phyloP scores from a whole-genome alignment of 345 rosid genomes.

The Rhodamnia rubescens region DNA sequence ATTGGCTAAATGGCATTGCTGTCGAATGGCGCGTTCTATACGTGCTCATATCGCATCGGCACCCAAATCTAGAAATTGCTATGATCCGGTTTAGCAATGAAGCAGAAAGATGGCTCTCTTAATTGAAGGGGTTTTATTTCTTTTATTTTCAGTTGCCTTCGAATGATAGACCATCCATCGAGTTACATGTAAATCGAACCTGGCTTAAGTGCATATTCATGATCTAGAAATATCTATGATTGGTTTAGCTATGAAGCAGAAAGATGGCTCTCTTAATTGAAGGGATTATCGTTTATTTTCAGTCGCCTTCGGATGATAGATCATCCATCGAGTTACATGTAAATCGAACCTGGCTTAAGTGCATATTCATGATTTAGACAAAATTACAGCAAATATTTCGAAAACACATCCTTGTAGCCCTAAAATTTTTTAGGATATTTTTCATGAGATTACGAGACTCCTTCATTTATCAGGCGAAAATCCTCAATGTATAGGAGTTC shows the following conservation, averaged over 20 bases:
- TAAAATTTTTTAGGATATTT: not conserved
- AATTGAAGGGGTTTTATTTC: accelerated
- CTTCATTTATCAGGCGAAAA: not conserved
- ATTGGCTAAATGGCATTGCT: not conserved
- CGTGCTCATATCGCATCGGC: accelerated
- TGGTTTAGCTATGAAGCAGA: accelerated
- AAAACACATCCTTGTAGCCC: accelerated
- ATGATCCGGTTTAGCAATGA: accelerated
- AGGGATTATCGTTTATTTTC: not conserved
- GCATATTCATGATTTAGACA: not conserved
- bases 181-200: not conserved
- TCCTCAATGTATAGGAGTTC: not conserved
- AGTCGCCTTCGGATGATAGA: not conserved
- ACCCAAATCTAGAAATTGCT: not conserved
- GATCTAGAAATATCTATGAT: not conserved
- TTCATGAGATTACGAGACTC: not conserved
- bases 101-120: accelerated
- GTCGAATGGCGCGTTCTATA: not conserved
- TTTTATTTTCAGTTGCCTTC: not conserved
- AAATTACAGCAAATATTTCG: accelerated
- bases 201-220: not conserved
- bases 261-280: accelerated
- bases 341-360: not conserved
- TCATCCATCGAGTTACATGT: accelerated
- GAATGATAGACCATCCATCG: accelerated